phyloP scores from a whole-genome alignment of 1,284 basidiomycete species.

The Omphalotus olearius region DNA sequence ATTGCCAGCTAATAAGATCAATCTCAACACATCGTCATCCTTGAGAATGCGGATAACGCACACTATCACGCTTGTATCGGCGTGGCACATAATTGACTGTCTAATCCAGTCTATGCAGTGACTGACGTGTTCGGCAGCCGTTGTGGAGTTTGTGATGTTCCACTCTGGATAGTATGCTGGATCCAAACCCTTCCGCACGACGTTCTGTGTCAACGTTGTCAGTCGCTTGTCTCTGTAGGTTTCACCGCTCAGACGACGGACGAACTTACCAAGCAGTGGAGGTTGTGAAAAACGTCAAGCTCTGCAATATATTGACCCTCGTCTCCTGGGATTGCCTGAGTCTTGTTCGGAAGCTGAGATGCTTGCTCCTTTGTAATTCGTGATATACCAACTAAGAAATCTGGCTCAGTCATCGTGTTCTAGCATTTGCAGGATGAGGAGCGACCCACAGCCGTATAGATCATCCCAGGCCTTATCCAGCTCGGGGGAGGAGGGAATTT shows the following conservation, averaged over 20 bases:
- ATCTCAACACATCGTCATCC: constrained; percentile 5
- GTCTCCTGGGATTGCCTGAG: constrained; percentile 22
- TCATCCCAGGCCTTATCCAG: constrained; percentile 15
- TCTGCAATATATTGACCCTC: constrained; percentile 23
- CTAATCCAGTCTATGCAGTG: constrained; percentile 25
- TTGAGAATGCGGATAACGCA: too few species aligned
- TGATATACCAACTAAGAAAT: constrained; percentile 14
- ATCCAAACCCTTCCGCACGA: constrained; percentile 23
- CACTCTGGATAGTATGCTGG: constrained; percentile 21
- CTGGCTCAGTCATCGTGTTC: not conserved
- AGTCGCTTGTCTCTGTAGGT: constrained; percentile 16
- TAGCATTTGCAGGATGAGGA: not conserved
- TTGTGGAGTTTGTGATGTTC: too few species aligned
- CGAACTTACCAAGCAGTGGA: constrained; percentile 25
- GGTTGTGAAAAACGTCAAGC: constrained; percentile 28
- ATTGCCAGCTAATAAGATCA: constrained; percentile 13
- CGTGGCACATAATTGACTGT: constrained; percentile 23
- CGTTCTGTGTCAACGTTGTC: constrained; percentile 20
- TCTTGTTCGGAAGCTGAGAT: constrained; percentile 23
- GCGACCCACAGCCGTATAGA: constrained; percentile 21
- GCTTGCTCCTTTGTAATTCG: constrained; percentile 23
- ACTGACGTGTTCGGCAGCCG: constrained; percentile 16
- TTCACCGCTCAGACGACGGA: constrained; percentile 11
- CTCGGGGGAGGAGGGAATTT: constrained; percentile 8
- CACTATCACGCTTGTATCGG: constrained; percentile 15